Evolutionary conservation across 2,329 filamentous ascomycete genomes (phyloP).

Genomic region (Aureobasidium leucospermi): DNA sequence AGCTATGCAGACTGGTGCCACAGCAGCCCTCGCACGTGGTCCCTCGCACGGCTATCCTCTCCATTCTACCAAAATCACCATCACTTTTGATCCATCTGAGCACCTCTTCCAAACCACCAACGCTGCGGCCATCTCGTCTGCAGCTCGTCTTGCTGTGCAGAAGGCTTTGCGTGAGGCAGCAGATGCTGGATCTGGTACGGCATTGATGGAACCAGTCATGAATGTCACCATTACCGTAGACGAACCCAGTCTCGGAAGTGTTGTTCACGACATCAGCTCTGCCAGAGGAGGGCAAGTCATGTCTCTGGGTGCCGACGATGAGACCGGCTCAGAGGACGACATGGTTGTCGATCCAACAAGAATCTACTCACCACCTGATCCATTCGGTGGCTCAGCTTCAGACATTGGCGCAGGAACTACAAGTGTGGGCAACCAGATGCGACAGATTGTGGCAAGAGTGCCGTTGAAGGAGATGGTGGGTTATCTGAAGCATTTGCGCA

Average conservation of each 20-base stretch:
- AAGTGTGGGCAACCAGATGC: constrained; percentile 27
- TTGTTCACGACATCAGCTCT: constrained; percentile 74
- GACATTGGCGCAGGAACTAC: constrained; percentile 17
- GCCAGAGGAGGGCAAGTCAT: constrained; percentile 67
- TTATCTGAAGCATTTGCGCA: constrained; percentile 81
- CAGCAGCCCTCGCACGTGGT: constrained; percentile 77
- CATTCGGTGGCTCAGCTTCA: constrained; percentile 49
- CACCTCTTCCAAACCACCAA: constrained; percentile 64
- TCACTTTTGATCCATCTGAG: constrained; percentile 58
- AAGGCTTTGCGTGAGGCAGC: constrained; percentile 59
- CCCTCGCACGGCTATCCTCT: constrained; percentile 74
- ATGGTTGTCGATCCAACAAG: constrained; percentile 58
- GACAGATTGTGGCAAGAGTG: constrained; percentile 72
- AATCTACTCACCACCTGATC: constrained; percentile 84
- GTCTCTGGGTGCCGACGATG: constrained; percentile 53
- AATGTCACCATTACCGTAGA: constrained; percentile 78
- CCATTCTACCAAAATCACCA: constrained; percentile 63
- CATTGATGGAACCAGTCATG: constrained; percentile 91
- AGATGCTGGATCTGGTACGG: constrained; percentile 44
- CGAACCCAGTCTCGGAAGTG: constrained; percentile 69
- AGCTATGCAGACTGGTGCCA: constrained; percentile 67
- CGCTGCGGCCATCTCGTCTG: constrained; percentile 60
- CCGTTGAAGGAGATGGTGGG: constrained; percentile 96
- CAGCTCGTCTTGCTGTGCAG: constrained; percentile 59
- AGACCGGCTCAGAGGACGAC: constrained; percentile 19